Conservation (phyloP, 192 early-diverging fungal species). For the Backusella morwellensis region DNA sequence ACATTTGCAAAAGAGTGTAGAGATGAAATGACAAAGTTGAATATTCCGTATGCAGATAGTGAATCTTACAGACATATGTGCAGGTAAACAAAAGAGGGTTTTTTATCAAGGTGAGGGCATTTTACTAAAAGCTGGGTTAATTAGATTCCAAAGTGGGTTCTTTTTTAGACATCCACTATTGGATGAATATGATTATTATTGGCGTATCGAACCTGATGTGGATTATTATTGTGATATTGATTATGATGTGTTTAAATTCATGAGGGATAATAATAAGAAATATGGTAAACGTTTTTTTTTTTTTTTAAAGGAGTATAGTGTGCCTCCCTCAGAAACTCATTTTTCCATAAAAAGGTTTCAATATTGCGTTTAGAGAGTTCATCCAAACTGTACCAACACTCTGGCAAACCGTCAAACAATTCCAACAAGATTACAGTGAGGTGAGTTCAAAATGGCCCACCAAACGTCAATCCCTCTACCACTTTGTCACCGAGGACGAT, state of each 20-base stretch:
- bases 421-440: constrained; percentile 45
- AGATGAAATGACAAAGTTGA: constrained; percentile 47
- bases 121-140: neutral
- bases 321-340: neutral
- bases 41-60: constrained; percentile 61
- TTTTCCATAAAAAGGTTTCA: constrained; percentile 50
- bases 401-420: constrained; percentile 62
- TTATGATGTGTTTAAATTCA: constrained; percentile 81
- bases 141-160: constrained; percentile 73
- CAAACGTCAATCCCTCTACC: constrained; percentile 31
- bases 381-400: constrained; percentile 67
- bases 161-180: constrained; percentile 73
- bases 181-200: constrained; percentile 77
- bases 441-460: constrained; percentile 38
- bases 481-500: constrained; percentile 58
- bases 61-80: constrained; percentile 80
- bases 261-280: constrained; percentile 74
- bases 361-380: constrained; percentile 72
- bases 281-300: constrained; percentile 57
- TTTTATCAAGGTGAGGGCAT: neutral
- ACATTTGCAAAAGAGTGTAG: constrained; percentile 52
- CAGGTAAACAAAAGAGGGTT: constrained; percentile 40
- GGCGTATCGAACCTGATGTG: constrained; percentile 86
- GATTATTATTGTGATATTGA: constrained; percentile 77
- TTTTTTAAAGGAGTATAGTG: neutral